Percentiles rank a stretch among this genome's conserved stretches.
phyloP scores from a whole-genome alignment of 163 green algal genomes.

The Chlorella variabilis region DNA sequence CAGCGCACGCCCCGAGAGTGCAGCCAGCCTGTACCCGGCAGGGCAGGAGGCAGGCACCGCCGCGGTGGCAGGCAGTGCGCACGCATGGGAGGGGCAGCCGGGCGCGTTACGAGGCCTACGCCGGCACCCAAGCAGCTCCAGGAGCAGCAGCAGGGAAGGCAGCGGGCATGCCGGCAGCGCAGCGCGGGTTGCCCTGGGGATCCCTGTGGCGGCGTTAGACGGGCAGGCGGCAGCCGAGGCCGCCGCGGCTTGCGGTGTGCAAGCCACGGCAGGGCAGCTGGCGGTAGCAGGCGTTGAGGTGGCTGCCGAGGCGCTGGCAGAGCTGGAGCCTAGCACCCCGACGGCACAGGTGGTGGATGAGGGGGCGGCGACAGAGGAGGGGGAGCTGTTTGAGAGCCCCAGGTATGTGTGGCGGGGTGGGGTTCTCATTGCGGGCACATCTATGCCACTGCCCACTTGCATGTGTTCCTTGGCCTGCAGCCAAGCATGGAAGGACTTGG shows the following conservation, averaged over 20 bases:
- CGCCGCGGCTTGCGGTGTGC: background rate
- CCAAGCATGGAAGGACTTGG: background rate
- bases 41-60: background rate
- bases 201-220: background rate
- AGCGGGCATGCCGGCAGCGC: background rate
- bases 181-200: background rate
- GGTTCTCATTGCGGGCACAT: too few relatives aligned
- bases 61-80: background rate
- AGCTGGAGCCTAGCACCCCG: background rate
- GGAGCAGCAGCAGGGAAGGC: background rate
- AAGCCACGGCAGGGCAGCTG: slow-evolving; percentile 5
- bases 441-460: too few relatives aligned
- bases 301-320: slow-evolving; percentile 5
- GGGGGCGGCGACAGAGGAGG: background rate
- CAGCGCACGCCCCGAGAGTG: background rate
- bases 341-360: background rate
- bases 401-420: background rate
- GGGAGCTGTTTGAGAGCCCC: background rate
- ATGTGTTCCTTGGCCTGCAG: too few relatives aligned
- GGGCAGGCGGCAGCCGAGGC: background rate
- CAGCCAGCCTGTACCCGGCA: too few relatives aligned
- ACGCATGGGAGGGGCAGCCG: too few relatives aligned
- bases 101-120: too few relatives aligned
- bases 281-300: slow-evolving; percentile 3
- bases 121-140: background rate